phyloP scores from a whole-genome alignment of 495 filamentous ascomycete species.

The Trichoderma virens region DNA sequence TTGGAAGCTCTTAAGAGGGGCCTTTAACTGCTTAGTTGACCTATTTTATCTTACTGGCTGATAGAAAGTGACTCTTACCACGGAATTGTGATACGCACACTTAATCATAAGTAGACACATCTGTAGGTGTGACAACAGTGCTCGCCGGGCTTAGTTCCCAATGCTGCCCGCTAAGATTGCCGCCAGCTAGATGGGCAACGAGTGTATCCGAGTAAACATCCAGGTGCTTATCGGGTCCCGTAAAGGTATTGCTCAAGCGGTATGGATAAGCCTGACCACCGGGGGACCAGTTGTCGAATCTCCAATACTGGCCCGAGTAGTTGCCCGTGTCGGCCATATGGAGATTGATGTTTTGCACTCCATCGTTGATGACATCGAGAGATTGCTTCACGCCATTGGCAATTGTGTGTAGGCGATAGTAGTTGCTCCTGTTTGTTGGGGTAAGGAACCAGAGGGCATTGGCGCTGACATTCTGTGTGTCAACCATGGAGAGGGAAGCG shows the following conservation, averaged over 20 bases:
- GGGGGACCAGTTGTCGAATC: not conserved
- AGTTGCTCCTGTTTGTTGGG: not conserved
- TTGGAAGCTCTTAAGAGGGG: too few relatives aligned
- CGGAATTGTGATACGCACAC: too few relatives aligned
- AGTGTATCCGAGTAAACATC: not conserved
- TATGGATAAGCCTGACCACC: not conserved
- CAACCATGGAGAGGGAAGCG: not conserved
- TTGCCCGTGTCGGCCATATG: not conserved
- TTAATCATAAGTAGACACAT: too few relatives aligned
- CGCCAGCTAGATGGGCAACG: not conserved
- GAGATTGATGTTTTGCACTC: not conserved
- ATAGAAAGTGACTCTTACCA: too few relatives aligned
- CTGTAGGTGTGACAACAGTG: too few relatives aligned
- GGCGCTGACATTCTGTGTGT: not conserved
- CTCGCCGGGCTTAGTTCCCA: too few relatives aligned
- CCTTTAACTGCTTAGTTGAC: too few relatives aligned
- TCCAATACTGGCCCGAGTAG: not conserved
- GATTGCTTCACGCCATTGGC: not conserved
- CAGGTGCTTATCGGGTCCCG: not conserved
- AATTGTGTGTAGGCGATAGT: not conserved
- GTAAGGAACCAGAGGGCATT: not conserved
- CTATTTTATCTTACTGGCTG: too few relatives aligned
- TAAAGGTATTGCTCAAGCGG: not conserved
- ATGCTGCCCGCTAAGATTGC: not conserved
- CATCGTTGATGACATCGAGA: not conserved